Base-by-base conservation (phyloP, 306 rosid species). In the Sphenostylis stenocarpa region DNA sequence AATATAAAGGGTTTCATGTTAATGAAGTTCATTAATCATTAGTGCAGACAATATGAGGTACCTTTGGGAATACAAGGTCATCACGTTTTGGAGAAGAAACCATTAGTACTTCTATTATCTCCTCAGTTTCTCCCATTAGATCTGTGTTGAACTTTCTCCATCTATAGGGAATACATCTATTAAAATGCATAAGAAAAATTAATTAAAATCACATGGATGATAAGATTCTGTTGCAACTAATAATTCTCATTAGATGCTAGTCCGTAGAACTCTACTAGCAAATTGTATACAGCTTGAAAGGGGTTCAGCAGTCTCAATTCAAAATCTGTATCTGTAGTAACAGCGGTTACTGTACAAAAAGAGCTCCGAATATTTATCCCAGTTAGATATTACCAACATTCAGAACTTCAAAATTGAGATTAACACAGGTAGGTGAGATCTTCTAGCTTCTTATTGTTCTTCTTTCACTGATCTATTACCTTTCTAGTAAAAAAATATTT, bases 61-160 rank as follows among this genome's bases (percentile, higher is more conserved):
- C 98, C 89, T 93, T 93, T 13, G 98, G 98, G 74, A 93, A 93
- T 55, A 93, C 94, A 69, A 87, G 86, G 73, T 93, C 98, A 6
- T 85, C 78, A 4, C 96, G 98, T 45, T 90, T 90, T 26, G 98
- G 98, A 0, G 98, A 89, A 74, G 98, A 87, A 81, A 93, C 77
- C 98, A 93, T 93, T 43, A 93, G 93, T 85, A 93, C 98, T 79
- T 90, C 88, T 64, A 93, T 38, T 73, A 70, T 76, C 67, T 76
- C 82, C 82, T 78, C 88, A 13, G 78, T 72, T 48, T 57, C 75
- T 12, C 72, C 73, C 43, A 23, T 51, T 19, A 76, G 72, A 66
- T 79, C 89, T 39, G 45, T 77, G 16, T 57, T 83, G 26, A 82
- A 82, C 61, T 86, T 84, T 58, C 65, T 81, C 82, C 86, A 70